Conservation (phyloP, 306 rosid species). For the Pterocarpus macrocarpus region DNA sequence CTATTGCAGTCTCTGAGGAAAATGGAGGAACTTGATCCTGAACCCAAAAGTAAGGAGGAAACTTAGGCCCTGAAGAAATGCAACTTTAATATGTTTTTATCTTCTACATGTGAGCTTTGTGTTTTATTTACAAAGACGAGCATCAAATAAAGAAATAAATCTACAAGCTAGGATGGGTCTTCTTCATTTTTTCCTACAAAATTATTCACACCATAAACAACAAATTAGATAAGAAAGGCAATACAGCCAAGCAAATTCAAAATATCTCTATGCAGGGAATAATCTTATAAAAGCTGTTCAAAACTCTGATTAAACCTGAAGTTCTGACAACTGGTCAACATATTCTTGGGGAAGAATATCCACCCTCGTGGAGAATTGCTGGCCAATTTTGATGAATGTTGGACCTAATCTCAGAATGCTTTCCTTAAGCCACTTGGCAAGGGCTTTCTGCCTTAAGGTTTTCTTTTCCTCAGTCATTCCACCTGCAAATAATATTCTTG, state of each 20-base stretch:
- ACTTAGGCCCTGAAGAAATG: slow-evolving; percentile 46
- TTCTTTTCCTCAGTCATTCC: slow-evolving; percentile 93
- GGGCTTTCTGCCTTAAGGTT: slow-evolving; percentile 73
- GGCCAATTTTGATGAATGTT: slow-evolving; percentile 97
- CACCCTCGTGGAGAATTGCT: slow-evolving; percentile 99
- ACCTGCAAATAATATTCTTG: slow-evolving; percentile 57
- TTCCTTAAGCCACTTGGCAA: slow-evolving; percentile 98
- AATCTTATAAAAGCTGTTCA: slow-evolving; percentile 34
- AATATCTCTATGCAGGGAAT: slow-evolving; percentile 30
- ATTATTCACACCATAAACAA: slow-evolving; percentile 19
- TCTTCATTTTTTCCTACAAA: neutral
- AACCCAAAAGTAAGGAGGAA: slow-evolving; percentile 40
- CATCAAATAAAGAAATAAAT: slow-evolving; percentile 23
- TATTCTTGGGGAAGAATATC: slow-evolving; percentile 98
- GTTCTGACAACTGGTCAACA: slow-evolving; percentile 96
- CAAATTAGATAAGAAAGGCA: slow-evolving; percentile 9
- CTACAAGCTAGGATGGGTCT: neutral
- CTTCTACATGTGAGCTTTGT: neutral
- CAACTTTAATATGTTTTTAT: slow-evolving; percentile 32
- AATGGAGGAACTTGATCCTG: slow-evolving; percentile 99
- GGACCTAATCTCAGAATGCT: slow-evolving; percentile 97
- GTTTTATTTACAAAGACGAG: slow-evolving; percentile 4
- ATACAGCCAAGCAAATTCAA: slow-evolving; percentile 36
- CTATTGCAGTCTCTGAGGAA: slow-evolving; percentile 88
- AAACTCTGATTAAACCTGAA: slow-evolving; percentile 73